Evolutionary conservation across 192 early-diverging fungal species (phyloP).

Genomic region (Backusella westeae): DNA sequence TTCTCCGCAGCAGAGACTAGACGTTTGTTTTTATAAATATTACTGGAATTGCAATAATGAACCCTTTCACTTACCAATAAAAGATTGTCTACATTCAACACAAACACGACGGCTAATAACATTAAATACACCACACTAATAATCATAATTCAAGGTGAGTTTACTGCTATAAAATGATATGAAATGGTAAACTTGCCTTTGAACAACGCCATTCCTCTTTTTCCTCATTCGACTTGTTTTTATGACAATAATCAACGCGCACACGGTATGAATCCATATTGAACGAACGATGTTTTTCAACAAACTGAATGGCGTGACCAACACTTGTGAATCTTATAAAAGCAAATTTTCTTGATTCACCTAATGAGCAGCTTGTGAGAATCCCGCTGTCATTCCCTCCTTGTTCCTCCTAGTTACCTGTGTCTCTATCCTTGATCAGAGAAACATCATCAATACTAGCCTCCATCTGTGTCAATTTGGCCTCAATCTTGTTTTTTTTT

Average conservation of each 20-base stretch:
- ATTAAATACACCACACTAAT: conserved; percentile 28
- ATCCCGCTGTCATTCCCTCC: not conserved
- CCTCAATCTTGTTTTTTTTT: conserved; percentile 30
- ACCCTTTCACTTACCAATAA: conserved; percentile 11
- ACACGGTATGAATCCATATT: conserved; percentile 34
- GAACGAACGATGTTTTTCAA: conserved; percentile 35
- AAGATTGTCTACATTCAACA: conserved; percentile 25
- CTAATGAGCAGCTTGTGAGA: conserved; percentile 7
- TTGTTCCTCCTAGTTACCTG: conserved; percentile 22
- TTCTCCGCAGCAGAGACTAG: conserved; percentile 13
- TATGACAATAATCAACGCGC: conserved; percentile 34
- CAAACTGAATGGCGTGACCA: conserved; percentile 41
- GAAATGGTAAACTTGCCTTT: conserved; percentile 14
- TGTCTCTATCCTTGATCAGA: conserved; percentile 37
- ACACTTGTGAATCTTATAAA: conserved; percentile 46
- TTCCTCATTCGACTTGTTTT: conserved; percentile 21
- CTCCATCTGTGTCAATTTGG: conserved; percentile 26
- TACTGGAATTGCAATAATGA: too few relatives aligned
- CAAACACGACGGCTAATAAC: conserved; percentile 23
- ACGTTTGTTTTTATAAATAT: not conserved
- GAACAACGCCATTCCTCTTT: conserved; percentile 30
- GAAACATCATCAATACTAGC: conserved; percentile 42
- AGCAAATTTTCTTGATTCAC: conserved; percentile 40
- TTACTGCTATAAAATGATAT: not conserved
- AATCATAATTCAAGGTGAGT: not conserved